Base-by-base conservation (phyloP, 225 moss, liverwort and hornwort genomes). In the Ulota crispa region DNA sequence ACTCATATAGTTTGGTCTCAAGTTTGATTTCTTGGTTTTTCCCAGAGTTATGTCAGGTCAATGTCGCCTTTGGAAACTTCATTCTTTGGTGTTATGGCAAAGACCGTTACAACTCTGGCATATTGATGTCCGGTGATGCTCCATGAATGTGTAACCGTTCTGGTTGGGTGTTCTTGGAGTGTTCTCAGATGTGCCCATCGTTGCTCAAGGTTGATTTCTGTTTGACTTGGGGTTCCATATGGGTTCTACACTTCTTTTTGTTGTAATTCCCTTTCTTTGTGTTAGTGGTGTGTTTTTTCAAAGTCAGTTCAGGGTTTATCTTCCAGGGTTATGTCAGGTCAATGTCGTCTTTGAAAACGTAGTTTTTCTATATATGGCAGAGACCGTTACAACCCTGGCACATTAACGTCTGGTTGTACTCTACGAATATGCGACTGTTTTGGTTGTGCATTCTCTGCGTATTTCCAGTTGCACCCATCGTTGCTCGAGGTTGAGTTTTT, bases 1-100 rank as follows among this genome's bases (percentile, higher is more conserved):
- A 45, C 30, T 78, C 5, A 2, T 55, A 6, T 13, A 18, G 4
- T 39, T 36, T 53, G 26, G n/a, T 43, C 2, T 2, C 15, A 1
- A 11, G 0, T 26, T 21, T 20, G 2, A 16, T 14, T 68, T 34
- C 2, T 13, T 76, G 50, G 16, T 37, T 4, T 47, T 16, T 47
- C 30, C 23, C 85, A 87, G 85, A 78, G 81, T 86, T 87, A 81
- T 81, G 87, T 87, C 83, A 89, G 82, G 81, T 84, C 70, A 68
- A 79, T 88, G 76, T 80, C 80, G 75, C 39, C 57, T 34, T 55
- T 45, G 37, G 42, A 50, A 79, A 82, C 75, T 11, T 26, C 65
- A 59, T 45, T 32, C 70, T 84, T 60, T 57, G 75, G 65, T 65
- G 37, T 4, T 3, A 81, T 80, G 85, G 82, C 71, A 82, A 19